Evolutionary conservation across 139 green algal genomes (phyloP).

Genomic region (Closterium sp.): DNA sequence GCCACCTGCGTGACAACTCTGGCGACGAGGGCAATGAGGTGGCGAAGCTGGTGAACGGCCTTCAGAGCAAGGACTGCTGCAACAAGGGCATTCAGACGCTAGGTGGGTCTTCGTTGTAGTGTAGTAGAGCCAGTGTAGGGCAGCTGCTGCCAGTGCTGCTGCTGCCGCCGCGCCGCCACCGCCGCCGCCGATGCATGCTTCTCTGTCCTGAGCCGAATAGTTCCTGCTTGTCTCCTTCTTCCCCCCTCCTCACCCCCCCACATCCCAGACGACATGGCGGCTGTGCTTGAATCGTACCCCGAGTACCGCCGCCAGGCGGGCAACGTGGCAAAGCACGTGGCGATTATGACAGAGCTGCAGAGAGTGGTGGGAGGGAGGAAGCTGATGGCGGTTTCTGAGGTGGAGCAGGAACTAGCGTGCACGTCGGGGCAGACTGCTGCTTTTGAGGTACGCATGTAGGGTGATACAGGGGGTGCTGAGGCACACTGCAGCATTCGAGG

Average conservation of each 20-base stretch:
- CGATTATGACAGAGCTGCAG: slow-evolving; percentile 50
- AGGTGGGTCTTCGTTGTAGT: no score
- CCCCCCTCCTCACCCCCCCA: neutral
- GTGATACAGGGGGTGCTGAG: no score
- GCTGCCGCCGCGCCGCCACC: neutral
- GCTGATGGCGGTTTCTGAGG: slow-evolving; percentile 55
- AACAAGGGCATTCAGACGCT: slow-evolving; percentile 51
- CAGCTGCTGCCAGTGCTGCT: neutral
- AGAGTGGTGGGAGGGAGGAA: slow-evolving; percentile 35
- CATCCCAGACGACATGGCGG: slow-evolving; percentile 58
- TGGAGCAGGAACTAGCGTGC: slow-evolving; percentile 91
- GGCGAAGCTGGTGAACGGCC: slow-evolving; percentile 57
- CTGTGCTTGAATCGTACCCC: slow-evolving; percentile 60
- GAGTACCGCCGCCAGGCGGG: slow-evolving; percentile 56
- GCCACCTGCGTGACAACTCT: slow-evolving; percentile 59
- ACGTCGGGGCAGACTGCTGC: slow-evolving; percentile 51
- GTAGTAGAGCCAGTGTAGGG: no score
- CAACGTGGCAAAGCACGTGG: slow-evolving; percentile 59
- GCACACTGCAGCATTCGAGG: no score
- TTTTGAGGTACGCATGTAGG: no score
- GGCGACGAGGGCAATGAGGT: slow-evolving; percentile 57
- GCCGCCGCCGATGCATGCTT: no score
- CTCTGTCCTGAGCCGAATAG: neutral
- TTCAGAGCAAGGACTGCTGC: slow-evolving; percentile 35
- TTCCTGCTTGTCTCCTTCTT: neutral